These are phyloP conservation scores for Astragalus membranaceus DNA, from an alignment of 306 rosid genomes.

Conservation along the genomic window DNA sequence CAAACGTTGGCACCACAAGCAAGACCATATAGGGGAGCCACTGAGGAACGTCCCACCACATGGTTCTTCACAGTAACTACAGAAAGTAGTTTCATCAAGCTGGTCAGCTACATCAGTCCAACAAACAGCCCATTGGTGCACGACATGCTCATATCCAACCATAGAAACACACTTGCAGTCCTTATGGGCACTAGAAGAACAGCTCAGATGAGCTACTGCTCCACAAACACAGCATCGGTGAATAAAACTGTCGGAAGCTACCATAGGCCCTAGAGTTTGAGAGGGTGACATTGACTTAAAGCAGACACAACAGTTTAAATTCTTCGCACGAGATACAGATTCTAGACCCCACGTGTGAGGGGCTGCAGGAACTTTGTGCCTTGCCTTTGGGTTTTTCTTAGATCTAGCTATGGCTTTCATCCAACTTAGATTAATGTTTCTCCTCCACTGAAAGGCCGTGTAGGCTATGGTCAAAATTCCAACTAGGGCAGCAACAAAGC, in stretches of 20 bases:
- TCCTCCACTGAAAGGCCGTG: conserved; percentile 94
- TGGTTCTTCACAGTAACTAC: conserved; percentile 94
- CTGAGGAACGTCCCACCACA: conserved; percentile 92
- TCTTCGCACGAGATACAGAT: conserved; percentile 80
- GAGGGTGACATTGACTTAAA: conserved; percentile 74
- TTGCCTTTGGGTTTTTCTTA: conserved; percentile 75
- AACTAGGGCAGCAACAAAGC: conserved; percentile 65
- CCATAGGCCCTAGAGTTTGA: conserved; percentile 76
- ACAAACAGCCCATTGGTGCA: conserved; percentile 96
- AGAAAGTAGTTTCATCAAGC: conserved; percentile 69
- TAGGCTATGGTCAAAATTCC: conserved; percentile 87
- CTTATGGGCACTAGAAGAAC: conserved; percentile 78
- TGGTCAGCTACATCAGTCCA: conserved; percentile 94
- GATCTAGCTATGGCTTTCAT: conserved; percentile 92
- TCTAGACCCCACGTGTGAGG: conserved; percentile 78
- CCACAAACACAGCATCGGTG: conserved; percentile 77
- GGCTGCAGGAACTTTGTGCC: conserved; percentile 65
- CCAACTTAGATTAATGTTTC: conserved; percentile 95
- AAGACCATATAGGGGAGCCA: conserved; percentile 97
- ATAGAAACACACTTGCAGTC: conserved; percentile 94
- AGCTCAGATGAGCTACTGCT: conserved; percentile 77
- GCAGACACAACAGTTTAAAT: conserved; percentile 87
- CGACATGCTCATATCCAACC: conserved; percentile 69
- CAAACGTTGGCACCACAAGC: conserved; percentile 93
- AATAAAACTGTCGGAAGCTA: conserved; percentile 73